Evolutionary conservation across 352 stramenopile genomes (phyloP), one percentile per base, ranked within the genome.

Genomic region (Phytophthora tentaculata): DNA sequence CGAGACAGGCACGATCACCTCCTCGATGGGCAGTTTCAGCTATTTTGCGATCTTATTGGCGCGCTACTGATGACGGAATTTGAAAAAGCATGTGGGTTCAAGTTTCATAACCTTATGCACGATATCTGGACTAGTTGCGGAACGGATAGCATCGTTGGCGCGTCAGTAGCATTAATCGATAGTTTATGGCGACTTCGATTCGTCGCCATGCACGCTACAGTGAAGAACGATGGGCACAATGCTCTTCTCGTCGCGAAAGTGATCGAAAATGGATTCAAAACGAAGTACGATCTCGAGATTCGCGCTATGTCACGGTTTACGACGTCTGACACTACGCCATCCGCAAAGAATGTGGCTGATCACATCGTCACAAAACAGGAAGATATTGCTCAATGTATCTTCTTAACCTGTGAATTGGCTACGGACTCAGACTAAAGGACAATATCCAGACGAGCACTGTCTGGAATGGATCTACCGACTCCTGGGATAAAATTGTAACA

Each of bases 391-490:
- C 5, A 0, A 69, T 73, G 59, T 28, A 64, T 9, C 16, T 73
- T 9, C 37, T 69, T 0, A 69, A 41, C 8, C 20, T 69, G 1
- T 73, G 58, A 14, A 73, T 73, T 24, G 58, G 20, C 0, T 64
- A 64, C 35, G 47, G 26, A 0, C 20, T 73, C 19, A 37, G 58
- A 13, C 10, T 68, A 2, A 64, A 68, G 20, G 45, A 68, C 8
- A 72, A 67, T 6, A 52, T 63, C 7, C 20, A 56, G 9, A 58
- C 37, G 7, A 19, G n/a, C 1, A 48, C 17, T 64, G 16, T 56
- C 7, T 51, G 29, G 32, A 56, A 62, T 1, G 13, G 14, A 1
- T 14, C 14, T 1, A 45, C 4, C 22, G 0, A 35, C 17, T 54
- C 60, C 0, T 52, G 48, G 48, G 26, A 60, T 10, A 57, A 51